phyloP scores from a whole-genome alignment of 352 stramenopile genomes.

The Phytophthora meadii region DNA sequence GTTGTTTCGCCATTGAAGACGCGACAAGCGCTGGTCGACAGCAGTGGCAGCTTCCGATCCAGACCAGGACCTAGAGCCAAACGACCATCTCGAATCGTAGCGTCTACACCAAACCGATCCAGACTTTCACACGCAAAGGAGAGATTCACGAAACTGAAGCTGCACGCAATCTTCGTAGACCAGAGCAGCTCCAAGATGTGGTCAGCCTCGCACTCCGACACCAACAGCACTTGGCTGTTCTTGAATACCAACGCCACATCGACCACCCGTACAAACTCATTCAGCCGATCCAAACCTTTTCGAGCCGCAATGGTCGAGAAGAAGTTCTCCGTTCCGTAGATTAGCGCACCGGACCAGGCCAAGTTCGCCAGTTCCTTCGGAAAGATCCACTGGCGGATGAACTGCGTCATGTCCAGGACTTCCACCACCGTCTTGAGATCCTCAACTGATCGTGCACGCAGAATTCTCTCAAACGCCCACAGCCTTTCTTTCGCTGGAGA shows the following conservation, averaged over 20 bases:
- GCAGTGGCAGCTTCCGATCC: conserved; percentile 7
- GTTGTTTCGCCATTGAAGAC: conserved; percentile 49
- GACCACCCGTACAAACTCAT: conserved; percentile 40
- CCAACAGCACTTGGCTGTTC: conserved; percentile 45
- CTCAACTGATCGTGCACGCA: conserved; percentile 25
- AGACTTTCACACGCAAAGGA: conserved; percentile 27
- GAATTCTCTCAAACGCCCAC: conserved; percentile 19
- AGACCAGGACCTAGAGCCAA: conserved; percentile 14
- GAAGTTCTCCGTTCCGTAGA: conserved; percentile 63
- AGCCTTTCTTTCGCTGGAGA: conserved; percentile 23
- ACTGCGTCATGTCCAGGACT: conserved; percentile 4
- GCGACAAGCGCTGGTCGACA: conserved; percentile 22
- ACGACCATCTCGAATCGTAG: conserved; percentile 12
- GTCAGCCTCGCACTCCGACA: conserved; percentile 52
- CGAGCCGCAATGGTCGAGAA: conserved; percentile 31
- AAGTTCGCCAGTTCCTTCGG: conserved; percentile 26
- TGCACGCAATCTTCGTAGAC: conserved; percentile 12
- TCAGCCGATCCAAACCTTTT: background rate
- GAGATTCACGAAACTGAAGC: conserved; percentile 39
- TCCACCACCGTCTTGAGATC: conserved; percentile 8
- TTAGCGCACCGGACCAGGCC: conserved; percentile 26
- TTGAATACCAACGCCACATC: conserved; percentile 50
- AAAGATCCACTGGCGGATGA: conserved; percentile 19
- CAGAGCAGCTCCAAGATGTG: conserved; percentile 46
- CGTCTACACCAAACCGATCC: background rate